Evolutionary conservation across 2,329 filamentous ascomycete species (phyloP), one percentile per base, ranked within the genome.

Genomic region (Colletotrichum sp.): DNA sequence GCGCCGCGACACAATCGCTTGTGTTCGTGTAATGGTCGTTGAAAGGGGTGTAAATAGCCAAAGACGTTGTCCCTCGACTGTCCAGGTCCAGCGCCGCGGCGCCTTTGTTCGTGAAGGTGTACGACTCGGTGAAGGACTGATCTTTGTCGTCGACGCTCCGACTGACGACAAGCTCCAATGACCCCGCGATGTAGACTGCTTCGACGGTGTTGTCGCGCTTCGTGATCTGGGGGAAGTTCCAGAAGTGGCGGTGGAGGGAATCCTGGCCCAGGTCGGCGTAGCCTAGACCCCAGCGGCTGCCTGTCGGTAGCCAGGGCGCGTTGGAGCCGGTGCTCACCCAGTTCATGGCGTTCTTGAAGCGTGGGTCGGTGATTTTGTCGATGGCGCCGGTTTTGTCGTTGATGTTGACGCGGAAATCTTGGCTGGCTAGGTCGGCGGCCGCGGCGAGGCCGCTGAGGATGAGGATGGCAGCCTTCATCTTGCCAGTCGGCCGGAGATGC

Each of bases 1-100:
- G 73, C 34, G 34, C 32, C 13, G 10, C 28, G n/a, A 76, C 6
- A n/a, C 67, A 49, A 55, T 73, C 73, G 15, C 59, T 55, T 6
- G 73, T 77, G 8, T 76, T 76, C 21, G 76, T 76, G 6, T 76
- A 76, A 4, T 76, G 76, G 49, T 76, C 76, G 44, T 76, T 76
- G 69, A 72, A 77, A 7, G 73, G 76, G 4, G 65, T 57, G 18
- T 67, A 77, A 7, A 76, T 70, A 0, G 64, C 65, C 12, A 76
- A 34, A 12, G 73, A 52, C 3, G 68, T 77, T 34, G 52, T 36
- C 18, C 72, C 72, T 36, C 16, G 34, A 21, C 55, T 36, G 4
- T 59, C 49, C 21, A 76, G 16, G 3, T 76, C 59, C n/a, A 76
- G 28, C 5, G 72, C 4, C 5, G 15, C n/a, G 16, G n/a, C 32